Evolutionary conservation across 352 stramenopile species (phyloP).

Genomic region (Saprolegnia diclina): DNA sequence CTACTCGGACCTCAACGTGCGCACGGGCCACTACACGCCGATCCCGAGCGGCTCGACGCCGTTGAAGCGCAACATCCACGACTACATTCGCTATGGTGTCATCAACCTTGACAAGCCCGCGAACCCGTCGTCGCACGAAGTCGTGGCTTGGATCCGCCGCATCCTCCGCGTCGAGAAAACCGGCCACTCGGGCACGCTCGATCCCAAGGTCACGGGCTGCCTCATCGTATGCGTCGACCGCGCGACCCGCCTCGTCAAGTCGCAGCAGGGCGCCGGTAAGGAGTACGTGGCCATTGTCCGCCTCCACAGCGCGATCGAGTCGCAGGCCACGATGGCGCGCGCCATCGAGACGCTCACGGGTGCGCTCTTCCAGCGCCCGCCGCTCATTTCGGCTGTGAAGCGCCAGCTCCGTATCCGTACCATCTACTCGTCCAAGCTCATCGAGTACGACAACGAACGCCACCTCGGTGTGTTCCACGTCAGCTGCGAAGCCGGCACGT

Average conservation of each 20-base stretch:
- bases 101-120: conserved; percentile 99
- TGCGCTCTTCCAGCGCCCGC: conserved; percentile 99
- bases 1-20: conserved; percentile 98
- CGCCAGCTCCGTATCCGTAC: conserved; percentile 98
- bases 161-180: conserved; percentile 99
- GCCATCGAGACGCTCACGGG: conserved; percentile 99
- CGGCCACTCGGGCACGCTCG: conserved; percentile 97
- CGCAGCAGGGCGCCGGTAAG: conserved; percentile 95
- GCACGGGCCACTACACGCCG: conserved; percentile 98
- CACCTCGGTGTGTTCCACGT: conserved; percentile 98
- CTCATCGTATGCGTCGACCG: conserved; percentile 99
- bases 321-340: conserved; percentile 86
- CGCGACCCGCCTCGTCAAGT: conserved; percentile 90
- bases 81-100: conserved; percentile 98
- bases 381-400: conserved; percentile 99
- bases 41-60: conserved; percentile 96
- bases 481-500: conserved; percentile 97
- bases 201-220: conserved; percentile 99
- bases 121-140: conserved; percentile 99
- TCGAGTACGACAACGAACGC: conserved; percentile 98
- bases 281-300: conserved; percentile 99
- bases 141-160: conserved; percentile 99
- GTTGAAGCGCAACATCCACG: conserved; percentile 94
- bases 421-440: conserved; percentile 99
- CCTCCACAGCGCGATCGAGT: conserved; percentile 94